These are phyloP conservation scores for Chaetomium sp. DNA, from an alignment of 2,329 filamentous ascomycete species.

Conservation along the genomic window DNA sequence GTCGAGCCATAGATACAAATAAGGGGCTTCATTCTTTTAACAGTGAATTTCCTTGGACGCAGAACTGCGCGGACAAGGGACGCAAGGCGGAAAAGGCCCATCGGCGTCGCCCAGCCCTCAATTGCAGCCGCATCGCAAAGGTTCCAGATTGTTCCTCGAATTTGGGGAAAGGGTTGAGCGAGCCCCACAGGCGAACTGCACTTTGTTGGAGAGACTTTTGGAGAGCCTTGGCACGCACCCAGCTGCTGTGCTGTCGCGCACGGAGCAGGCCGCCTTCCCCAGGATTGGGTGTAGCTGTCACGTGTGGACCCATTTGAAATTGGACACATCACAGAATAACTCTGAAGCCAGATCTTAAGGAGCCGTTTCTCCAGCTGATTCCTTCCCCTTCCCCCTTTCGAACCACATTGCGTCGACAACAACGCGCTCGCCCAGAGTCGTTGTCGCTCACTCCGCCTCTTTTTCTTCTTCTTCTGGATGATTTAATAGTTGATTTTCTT, in stretches of 20 bases:
- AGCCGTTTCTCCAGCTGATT: constrained; percentile 19
- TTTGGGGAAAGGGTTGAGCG: background rate
- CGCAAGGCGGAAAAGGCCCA: constrained; percentile 10
- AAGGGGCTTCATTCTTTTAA: constrained; percentile 20
- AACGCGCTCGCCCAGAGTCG: constrained; percentile 24
- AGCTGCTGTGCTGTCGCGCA: constrained; percentile 3
- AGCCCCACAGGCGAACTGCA: background rate
- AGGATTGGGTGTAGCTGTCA: constrained; percentile 17
- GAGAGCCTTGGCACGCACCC: background rate
- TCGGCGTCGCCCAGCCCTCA: constrained; percentile 1
- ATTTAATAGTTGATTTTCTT: constrained; percentile 30
- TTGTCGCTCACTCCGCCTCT: constrained; percentile 27
- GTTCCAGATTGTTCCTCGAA: background rate
- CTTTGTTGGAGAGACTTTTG: constrained; percentile 12
- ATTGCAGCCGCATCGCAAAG: constrained; percentile 3
- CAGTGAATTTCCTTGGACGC: background rate
- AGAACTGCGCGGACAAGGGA: background rate
- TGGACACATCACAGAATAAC: constrained; percentile 28
- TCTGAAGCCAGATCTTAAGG: constrained; percentile 25
- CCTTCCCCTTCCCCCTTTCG: constrained; percentile 40
- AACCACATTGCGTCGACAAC: constrained; percentile 25
- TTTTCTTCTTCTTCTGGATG: constrained; percentile 31
- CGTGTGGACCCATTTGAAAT: constrained; percentile 26
- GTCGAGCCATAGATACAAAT: constrained; percentile 27
- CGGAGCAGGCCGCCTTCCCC: constrained; percentile 2